Evolutionary conservation across 169 alveolate species (phyloP), one percentile per base, ranked within the genome.

Genomic region (Eimeria tenella): DNA sequence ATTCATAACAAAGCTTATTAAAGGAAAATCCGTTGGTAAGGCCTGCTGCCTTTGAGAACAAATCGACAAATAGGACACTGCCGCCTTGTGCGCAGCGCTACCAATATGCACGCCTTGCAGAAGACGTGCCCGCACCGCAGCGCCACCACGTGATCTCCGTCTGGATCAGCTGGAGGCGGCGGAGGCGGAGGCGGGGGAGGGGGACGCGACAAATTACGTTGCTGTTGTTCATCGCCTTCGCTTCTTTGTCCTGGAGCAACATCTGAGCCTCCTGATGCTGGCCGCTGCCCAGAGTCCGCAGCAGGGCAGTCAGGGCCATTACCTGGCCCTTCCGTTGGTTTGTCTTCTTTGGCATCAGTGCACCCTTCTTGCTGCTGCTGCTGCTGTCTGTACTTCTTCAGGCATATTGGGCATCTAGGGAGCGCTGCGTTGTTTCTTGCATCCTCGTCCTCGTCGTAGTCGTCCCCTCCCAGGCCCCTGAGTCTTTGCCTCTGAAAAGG

Each of bases 321-420:
- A 21, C 77, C 7, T 8, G 8, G 21, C 53, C 15, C 50, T 10
- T 71, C 23, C 42, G 53, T 21, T 21, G 56, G 53, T 71, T 71
- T 71, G 5, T 71, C 42, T 6, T 71, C 56, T 19, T 7, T 31
- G 81, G 10, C 42, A 19, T 71, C 81, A 15, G 63, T 23, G 23
- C 9, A 13, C 42, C 62, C 84, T 42, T 25, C 73, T 15, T 23
- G 55, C 55, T 53, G 62, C 71, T 81, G 89, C 89, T 81, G 89
- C 74, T 81, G 89, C 89, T 81, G 89, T 52, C 89, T 81, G 74
- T 81, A 81, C 60, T n/a, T 81, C 56, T 81, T 81, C 42, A 81
- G 89, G 56, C 89, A 81, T 3, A 81, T 81, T n/a, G 89, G 89
- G 56, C 89, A 81, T 17, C 89, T 31, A 15, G 89, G 89, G 31